Conservation (phyloP, 805 yeast species). For the Suhomyces canberraensis region DNA sequence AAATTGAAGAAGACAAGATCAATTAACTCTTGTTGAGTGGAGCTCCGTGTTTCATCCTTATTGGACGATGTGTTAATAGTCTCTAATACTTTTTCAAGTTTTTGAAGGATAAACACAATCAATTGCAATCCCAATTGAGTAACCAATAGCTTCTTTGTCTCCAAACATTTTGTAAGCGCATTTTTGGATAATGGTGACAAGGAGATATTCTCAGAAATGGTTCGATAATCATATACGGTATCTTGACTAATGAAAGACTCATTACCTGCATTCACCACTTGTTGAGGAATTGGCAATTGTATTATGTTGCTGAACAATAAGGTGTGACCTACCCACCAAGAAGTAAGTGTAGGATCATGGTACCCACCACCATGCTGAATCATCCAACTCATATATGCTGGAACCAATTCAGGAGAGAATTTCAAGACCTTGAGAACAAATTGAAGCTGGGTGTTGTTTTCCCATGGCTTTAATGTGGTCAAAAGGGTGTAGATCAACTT, state of each 20-base stretch:
- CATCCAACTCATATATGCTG: constrained; percentile 62
- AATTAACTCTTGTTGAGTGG: constrained; percentile 24
- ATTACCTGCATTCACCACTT: constrained; percentile 5
- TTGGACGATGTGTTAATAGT: constrained; percentile 6
- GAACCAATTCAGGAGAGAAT: constrained; percentile 64
- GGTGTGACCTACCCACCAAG: constrained; percentile 81
- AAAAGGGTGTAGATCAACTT: constrained; percentile 61
- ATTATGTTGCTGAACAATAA: constrained; percentile 58
- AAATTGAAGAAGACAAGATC: constrained; percentile 30
- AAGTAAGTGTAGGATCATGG: constrained; percentile 74
- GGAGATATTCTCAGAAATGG: constrained; percentile 53
- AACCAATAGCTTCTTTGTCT: constrained; percentile 44
- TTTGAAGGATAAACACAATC: constrained; percentile 50
- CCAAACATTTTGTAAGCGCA: constrained; percentile 56
- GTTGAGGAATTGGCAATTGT: constrained; percentile 52
- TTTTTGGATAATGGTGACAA: constrained; percentile 63
- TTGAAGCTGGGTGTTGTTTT: constrained; percentile 59
- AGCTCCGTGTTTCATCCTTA: too few relatives aligned
- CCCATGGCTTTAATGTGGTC: constrained; percentile 76
- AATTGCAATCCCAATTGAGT: constrained; percentile 65
- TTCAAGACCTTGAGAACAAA: constrained; percentile 50
- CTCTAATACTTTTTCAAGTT: constrained; percentile 42
- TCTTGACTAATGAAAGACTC: constrained; percentile 30
- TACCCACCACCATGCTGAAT: constrained; percentile 58
- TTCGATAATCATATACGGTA: constrained; percentile 25